Conservation (phyloP, 139 green algal genomes). For the Volvox africanus region DNA sequence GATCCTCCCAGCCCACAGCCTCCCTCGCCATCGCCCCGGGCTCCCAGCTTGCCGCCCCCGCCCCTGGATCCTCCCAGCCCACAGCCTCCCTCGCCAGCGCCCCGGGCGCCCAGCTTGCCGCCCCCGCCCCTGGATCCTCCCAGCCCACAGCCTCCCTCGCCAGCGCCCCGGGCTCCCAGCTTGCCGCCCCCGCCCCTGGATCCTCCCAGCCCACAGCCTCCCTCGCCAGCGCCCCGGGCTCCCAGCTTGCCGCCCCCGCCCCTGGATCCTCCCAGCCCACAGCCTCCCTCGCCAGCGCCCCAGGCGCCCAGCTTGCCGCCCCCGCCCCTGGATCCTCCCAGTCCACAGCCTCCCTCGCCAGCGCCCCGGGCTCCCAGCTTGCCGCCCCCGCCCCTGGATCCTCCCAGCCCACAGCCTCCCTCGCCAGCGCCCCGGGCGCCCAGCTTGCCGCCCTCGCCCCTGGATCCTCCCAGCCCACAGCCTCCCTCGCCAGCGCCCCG, state of each 20-base stretch:
- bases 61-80: background rate
- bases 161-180: background rate
- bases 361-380: background rate
- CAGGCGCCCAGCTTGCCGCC: background rate
- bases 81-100: too few species aligned
- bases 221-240: background rate
- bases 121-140: background rate
- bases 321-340: background rate
- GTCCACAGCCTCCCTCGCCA: too few species aligned
- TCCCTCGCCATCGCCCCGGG: too few species aligned
- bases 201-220: background rate
- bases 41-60: background rate
- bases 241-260: background rate
- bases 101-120: background rate
- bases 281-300: too few species aligned
- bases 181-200: background rate
- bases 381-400: background rate
- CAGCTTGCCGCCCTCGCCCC: background rate
- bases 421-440: background rate
- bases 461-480: background rate
- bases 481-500: too few species aligned
- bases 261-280: background rate
- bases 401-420: background rate
- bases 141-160: background rate
- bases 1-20: background rate